Evolutionary conservation across 1,139 yeast genomes (phyloP).

Genomic region (Geotrichum cucujoidarum): DNA sequence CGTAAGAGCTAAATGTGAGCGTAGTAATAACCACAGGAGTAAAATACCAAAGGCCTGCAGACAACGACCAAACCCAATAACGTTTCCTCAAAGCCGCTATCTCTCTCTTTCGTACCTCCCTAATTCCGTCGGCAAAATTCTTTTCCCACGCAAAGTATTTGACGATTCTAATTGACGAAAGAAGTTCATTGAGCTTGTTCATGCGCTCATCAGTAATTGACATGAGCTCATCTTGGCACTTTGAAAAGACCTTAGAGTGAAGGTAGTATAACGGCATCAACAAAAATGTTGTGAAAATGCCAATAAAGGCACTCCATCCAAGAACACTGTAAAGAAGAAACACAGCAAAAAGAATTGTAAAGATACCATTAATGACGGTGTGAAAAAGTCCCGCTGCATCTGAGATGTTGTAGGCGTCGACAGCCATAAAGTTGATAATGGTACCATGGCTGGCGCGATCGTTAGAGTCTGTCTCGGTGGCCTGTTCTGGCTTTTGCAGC

Average conservation of each 20-base stretch:
- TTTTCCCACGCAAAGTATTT: constrained; percentile 96
- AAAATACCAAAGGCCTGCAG: constrained; percentile 67
- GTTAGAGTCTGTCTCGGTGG: constrained; percentile 15
- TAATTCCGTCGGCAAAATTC: constrained; percentile 68
- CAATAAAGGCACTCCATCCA: constrained; percentile 88
- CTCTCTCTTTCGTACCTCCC: constrained; percentile 70
- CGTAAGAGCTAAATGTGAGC: constrained; percentile 72
- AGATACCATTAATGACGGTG: constrained; percentile 64
- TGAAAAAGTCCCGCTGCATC: constrained; percentile 83
- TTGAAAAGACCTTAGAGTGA: constrained; percentile 59
- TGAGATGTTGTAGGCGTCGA: constrained; percentile 89
- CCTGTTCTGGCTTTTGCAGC: constrained; percentile 27
- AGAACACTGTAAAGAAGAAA: constrained; percentile 60
- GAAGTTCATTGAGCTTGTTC: constrained; percentile 88
- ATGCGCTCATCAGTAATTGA: constrained; percentile 82
- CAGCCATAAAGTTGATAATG: constrained; percentile 90
- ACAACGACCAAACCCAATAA: constrained; percentile 60
- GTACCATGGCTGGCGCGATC: constrained; percentile 77
- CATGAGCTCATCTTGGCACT: constrained; percentile 65
- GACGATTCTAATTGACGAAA: constrained; percentile 87
- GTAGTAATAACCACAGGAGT: constrained; percentile 80
- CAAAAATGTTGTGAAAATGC: constrained; percentile 59
- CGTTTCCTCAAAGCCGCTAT: constrained; percentile 54
- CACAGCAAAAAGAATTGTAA: constrained; percentile 67
- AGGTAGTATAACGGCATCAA: constrained; percentile 72